A percentile compares a stretch with the other conserved stretches of the same genome.
Evolutionary conservation across 2,329 filamentous ascomycete genomes (phyloP).

Genomic region (Alternaria brassicae): DNA sequence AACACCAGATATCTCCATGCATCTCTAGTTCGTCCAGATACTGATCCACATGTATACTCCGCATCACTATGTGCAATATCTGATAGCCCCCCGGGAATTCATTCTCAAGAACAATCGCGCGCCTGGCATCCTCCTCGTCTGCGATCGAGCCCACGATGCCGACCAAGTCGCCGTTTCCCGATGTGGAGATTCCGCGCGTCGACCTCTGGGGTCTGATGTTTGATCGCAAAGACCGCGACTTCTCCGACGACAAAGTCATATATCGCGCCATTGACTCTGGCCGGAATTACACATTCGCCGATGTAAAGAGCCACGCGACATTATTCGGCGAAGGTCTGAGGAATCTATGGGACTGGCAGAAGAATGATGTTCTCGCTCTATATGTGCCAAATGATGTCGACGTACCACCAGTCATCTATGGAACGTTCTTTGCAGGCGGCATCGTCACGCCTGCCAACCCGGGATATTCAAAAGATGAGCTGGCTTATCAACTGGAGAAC

Average conservation of each 20-base stretch:
- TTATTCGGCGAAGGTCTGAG: conserved; percentile 80
- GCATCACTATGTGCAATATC: background rate
- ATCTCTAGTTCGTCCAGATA: background rate
- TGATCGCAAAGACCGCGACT: conserved; percentile 30
- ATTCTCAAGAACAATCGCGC: background rate
- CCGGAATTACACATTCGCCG: conserved; percentile 69
- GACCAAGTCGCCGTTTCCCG: conserved; percentile 31
- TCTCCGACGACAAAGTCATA: conserved; percentile 34
- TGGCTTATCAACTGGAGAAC: conserved; percentile 83
- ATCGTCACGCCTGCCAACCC: conserved; percentile 84
- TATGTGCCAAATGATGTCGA: conserved; percentile 88
- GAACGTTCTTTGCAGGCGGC: conserved; percentile 81
- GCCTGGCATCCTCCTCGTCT: background rate
- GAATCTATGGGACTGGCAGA: conserved; percentile 76
- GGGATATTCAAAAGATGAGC: conserved; percentile 79
- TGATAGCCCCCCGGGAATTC: background rate
- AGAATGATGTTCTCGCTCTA: conserved; percentile 80
- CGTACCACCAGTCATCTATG: conserved; percentile 76
- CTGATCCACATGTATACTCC: background rate
- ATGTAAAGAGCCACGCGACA: conserved; percentile 69
- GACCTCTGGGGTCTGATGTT: conserved; percentile 37
- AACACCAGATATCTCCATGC: background rate
- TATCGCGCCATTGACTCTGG: conserved; percentile 29
- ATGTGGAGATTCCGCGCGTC: conserved; percentile 28
- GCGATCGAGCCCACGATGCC: conserved; percentile 19